Evolutionary conservation across 345 rosid genomes (phyloP).

Genomic region (Passiflora organensis): DNA sequence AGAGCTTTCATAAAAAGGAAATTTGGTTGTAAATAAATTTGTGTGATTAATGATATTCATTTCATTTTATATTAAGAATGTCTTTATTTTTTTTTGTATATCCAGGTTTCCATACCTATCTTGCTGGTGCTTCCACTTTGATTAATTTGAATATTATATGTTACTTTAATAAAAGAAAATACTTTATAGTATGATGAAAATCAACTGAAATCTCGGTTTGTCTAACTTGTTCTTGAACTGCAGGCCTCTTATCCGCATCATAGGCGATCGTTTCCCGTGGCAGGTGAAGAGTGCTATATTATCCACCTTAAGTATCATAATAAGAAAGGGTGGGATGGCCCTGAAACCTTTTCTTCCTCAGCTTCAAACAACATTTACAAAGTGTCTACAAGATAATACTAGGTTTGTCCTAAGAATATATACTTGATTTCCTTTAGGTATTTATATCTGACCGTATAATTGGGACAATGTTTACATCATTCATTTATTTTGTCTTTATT

Average conservation of each 20-base stretch:
- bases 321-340: slow-evolving; percentile 81
- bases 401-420: slow-evolving; percentile 42
- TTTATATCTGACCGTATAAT: neutral
- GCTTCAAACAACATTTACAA: slow-evolving; percentile 93
- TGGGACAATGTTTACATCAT: neutral
- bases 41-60: too few relatives aligned
- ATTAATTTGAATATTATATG: too few relatives aligned
- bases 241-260: slow-evolving; percentile 96
- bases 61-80: too few relatives aligned
- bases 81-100: too few relatives aligned
- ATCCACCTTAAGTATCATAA: slow-evolving; percentile 69
- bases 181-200: too few relatives aligned
- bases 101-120: too few relatives aligned
- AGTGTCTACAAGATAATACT: slow-evolving; percentile 84
- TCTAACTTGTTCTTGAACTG: slow-evolving; percentile 17
- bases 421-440: neutral
- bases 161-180: too few relatives aligned
- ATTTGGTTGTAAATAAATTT: too few relatives aligned
- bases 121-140: too few relatives aligned
- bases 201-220: neutral
- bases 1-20: too few relatives aligned
- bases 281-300: slow-evolving; percentile 97
- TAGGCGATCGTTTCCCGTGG: slow-evolving; percentile 99
- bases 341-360: slow-evolving; percentile 97
- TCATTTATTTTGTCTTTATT: neutral